A percentile compares a stretch with the other conserved stretches of the same genome.
phyloP scores from a whole-genome alignment of 345 rosid genomes.

The Orychophragmus violaceus region DNA sequence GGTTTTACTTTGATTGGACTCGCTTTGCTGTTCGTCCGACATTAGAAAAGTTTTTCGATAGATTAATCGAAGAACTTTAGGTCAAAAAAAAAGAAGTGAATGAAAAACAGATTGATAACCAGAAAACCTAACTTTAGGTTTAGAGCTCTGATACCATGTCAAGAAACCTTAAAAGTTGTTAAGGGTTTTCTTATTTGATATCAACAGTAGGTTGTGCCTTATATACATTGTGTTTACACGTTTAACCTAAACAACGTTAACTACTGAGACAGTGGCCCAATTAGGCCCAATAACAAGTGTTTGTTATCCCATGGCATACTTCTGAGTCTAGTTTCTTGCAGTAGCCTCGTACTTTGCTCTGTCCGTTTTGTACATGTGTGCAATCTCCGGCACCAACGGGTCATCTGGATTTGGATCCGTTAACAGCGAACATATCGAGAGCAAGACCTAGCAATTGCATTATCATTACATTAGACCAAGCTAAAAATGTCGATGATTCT shows the following conservation, averaged over 20 bases:
- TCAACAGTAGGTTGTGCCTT: too few relatives aligned
- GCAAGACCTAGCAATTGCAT: conserved; percentile 23
- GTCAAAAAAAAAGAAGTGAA: too few relatives aligned
- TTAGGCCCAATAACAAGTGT: too few relatives aligned
- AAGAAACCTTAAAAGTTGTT: not conserved
- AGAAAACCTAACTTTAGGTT: not conserved
- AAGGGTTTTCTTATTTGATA: too few relatives aligned
- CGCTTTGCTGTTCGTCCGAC: too few relatives aligned
- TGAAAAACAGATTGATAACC: not conserved
- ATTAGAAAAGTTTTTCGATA: too few relatives aligned
- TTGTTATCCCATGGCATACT: conserved; percentile 27
- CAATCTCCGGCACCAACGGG: conserved; percentile 34
- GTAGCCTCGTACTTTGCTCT: conserved; percentile 19
- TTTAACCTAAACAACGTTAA: too few relatives aligned
- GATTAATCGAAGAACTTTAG: not conserved
- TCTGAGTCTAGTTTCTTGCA: conserved; percentile 27
- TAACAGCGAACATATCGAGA: conserved; percentile 31
- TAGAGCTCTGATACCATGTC: not conserved
- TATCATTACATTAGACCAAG: not conserved
- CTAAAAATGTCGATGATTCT: not conserved
- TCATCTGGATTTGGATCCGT: conserved; percentile 33
- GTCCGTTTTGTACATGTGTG: conserved; percentile 34
- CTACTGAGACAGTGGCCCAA: too few relatives aligned
- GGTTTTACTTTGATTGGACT: not conserved
- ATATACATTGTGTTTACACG: too few relatives aligned